Percentiles rank a stretch among this genome's conserved stretches.
phyloP scores from a whole-genome alignment of 2,329 filamentous ascomycete genomes.

The Penicillium sp. region DNA sequence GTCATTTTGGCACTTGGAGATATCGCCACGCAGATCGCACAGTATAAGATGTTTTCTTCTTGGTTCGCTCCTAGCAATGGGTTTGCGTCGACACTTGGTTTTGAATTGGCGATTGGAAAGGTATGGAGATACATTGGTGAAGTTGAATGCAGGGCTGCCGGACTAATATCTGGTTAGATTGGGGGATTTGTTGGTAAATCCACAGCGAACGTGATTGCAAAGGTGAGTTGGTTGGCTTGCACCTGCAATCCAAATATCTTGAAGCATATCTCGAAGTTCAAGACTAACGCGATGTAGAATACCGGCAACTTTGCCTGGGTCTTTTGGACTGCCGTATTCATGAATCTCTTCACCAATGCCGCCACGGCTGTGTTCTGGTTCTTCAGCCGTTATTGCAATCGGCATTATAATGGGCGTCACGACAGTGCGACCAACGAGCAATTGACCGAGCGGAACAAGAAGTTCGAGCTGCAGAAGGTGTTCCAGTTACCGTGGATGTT shows the following conservation, averaged over 20 bases:
- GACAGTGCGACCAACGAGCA: constrained; percentile 65
- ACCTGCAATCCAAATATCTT: too few relatives aligned
- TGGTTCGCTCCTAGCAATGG: constrained; percentile 68
- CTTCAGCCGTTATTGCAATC: constrained; percentile 60
- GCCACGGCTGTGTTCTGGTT: constrained; percentile 61
- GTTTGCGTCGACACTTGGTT: constrained; percentile 66
- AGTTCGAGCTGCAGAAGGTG: constrained; percentile 62
- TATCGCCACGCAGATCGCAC: constrained; percentile 67
- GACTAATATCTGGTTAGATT: constrained; percentile 43
- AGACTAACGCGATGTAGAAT: constrained; percentile 42
- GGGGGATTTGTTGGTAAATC: constrained; percentile 66
- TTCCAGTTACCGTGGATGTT: constrained; percentile 65
- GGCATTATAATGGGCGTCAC: constrained; percentile 53
- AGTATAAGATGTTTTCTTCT: constrained; percentile 69
- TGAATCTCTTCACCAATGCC: constrained; percentile 68
- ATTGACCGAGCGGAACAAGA: constrained; percentile 65
- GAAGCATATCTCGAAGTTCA: too few relatives aligned
- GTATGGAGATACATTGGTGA: constrained; percentile 15
- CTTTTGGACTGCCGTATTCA: constrained; percentile 68
- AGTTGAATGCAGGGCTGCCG: neutral
- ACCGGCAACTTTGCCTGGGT: constrained; percentile 67
- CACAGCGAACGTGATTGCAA: constrained; percentile 65
- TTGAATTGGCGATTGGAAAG: constrained; percentile 67
- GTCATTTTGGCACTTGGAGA: constrained; percentile 66
- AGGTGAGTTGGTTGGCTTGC: constrained; percentile 30